These are phyloP conservation scores for Fragaria ananassa DNA, from an alignment of 306 rosid species.

Conservation along the genomic window DNA sequence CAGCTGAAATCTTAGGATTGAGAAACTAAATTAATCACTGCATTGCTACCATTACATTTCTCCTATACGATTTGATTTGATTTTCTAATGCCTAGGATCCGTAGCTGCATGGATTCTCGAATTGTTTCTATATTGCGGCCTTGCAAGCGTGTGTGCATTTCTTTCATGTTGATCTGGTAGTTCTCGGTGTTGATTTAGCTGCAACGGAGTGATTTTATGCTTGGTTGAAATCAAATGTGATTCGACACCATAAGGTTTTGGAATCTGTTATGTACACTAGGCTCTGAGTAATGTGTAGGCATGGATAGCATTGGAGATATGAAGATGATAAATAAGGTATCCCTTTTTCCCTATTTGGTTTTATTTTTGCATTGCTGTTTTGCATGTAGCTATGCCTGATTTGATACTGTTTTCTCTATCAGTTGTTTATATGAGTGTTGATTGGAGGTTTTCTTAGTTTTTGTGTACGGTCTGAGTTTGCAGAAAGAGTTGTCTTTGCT, in stretches of 20 bases:
- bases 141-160: background rate
- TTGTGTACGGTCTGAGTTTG: background rate
- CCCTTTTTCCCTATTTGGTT: background rate
- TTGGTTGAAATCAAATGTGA: background rate
- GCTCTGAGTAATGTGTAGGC: background rate
- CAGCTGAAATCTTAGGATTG: background rate
- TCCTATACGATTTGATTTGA: background rate
- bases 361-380: background rate
- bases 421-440: background rate
- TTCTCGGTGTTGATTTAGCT: background rate
- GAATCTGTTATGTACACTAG: background rate
- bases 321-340: background rate
- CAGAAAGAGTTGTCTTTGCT: background rate
- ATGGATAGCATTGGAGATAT: background rate
- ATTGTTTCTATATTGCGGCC: background rate
- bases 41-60: background rate
- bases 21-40: background rate
- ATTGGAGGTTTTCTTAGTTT: background rate
- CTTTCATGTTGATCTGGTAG: background rate
- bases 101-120: background rate
- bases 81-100: background rate
- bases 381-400: background rate
- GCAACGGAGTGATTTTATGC: background rate
- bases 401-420: background rate
- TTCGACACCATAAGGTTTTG: background rate